phyloP scores from a whole-genome alignment of 2,329 filamentous ascomycete genomes.

The Neurospora sp. region DNA sequence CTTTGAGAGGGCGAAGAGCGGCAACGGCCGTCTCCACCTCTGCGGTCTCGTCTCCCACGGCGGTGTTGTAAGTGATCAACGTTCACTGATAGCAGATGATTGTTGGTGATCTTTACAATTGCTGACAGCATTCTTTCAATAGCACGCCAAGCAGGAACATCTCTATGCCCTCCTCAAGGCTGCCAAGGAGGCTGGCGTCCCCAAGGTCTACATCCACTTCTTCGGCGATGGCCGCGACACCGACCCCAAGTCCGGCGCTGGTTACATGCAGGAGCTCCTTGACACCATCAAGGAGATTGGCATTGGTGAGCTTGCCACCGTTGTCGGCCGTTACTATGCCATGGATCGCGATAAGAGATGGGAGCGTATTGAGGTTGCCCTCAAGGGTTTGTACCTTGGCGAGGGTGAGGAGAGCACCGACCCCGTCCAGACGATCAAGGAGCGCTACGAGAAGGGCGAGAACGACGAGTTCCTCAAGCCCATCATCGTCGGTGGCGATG shows the following conservation, averaged over 20 bases:
- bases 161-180: conserved; percentile 79
- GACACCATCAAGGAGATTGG: conserved; percentile 76
- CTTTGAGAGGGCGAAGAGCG: conserved; percentile 71
- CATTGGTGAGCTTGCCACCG: conserved; percentile 76
- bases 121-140: conserved; percentile 10
- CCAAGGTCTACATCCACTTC: conserved; percentile 96
- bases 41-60: conserved; percentile 90
- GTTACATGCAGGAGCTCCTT: conserved; percentile 80
- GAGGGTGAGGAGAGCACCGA: conserved; percentile 82
- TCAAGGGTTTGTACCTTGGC: conserved; percentile 77
- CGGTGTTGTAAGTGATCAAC: conserved; percentile 54
- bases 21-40: conserved; percentile 86
- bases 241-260: conserved; percentile 86
- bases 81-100: not conserved
- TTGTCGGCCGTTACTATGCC: conserved; percentile 93
- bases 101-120: not conserved
- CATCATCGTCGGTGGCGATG: conserved; percentile 84
- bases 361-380: conserved; percentile 83
- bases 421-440: conserved; percentile 76
- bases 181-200: conserved; percentile 78
- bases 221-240: conserved; percentile 97
- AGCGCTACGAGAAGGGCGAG: conserved; percentile 78
- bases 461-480: conserved; percentile 98
- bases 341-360: conserved; percentile 99
- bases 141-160: conserved; percentile 93